A percentile compares a stretch with the other conserved stretches of the same genome.
These are phyloP conservation scores for Trichosporon faecale DNA, from an alignment of 1,284 basidiomycete genomes.

Conservation along the genomic window DNA sequence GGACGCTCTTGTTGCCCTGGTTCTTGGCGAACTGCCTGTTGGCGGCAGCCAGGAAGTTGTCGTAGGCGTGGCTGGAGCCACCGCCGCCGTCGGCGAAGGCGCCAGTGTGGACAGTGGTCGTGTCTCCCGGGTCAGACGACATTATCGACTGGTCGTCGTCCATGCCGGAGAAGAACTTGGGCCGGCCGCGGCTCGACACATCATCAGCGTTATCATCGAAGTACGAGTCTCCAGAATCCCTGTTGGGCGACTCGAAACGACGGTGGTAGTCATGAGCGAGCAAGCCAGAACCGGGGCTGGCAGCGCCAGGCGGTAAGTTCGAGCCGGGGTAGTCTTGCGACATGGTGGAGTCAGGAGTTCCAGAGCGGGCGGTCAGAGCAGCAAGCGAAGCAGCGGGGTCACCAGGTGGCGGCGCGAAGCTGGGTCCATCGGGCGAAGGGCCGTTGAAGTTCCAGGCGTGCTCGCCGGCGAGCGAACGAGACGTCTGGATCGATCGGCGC, in stretches of 20 bases:
- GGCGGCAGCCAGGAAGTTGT: constrained; percentile 75
- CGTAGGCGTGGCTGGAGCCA: constrained; percentile 53
- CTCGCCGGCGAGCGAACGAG: constrained; percentile 64
- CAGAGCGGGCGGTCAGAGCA: constrained; percentile 10
- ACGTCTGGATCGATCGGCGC: constrained; percentile 70
- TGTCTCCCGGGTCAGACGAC: constrained; percentile 48
- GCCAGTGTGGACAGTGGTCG: constrained; percentile 32
- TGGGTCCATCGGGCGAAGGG: neutral
- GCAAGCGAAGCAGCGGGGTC: constrained; percentile 39
- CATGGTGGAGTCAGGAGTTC: neutral
- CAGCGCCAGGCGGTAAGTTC: constrained; percentile 17
- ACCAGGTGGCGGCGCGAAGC: constrained; percentile 2
- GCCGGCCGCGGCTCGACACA: constrained; percentile 31
- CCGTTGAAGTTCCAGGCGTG: constrained; percentile 63
- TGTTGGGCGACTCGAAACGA: constrained; percentile 42
- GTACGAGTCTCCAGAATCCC: constrained; percentile 27
- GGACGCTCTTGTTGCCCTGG: constrained; percentile 61
- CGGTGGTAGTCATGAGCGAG: constrained; percentile 39
- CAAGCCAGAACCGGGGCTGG: neutral
- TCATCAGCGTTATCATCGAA: neutral
- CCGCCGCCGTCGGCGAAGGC: constrained; percentile 15
- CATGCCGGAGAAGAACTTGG: constrained; percentile 57
- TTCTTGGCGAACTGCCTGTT: constrained; percentile 76
- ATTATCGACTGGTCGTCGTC: constrained; percentile 57
- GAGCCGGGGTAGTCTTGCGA: constrained; percentile 32